phyloP scores from a whole-genome alignment of 768 basidiomycete species.

The Termitomyces sp. region DNA sequence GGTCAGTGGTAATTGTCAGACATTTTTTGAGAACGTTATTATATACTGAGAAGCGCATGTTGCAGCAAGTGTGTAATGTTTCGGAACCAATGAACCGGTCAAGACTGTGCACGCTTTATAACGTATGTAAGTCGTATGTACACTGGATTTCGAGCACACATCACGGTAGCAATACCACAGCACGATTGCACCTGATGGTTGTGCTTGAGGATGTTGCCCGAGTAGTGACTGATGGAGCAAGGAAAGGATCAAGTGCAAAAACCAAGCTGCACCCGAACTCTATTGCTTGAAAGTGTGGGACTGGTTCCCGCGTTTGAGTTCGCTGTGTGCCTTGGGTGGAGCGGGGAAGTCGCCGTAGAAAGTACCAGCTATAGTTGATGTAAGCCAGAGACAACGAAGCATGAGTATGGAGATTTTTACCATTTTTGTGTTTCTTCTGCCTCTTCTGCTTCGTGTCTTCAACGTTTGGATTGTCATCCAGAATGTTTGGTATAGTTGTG shows the following conservation, averaged over 20 bases:
- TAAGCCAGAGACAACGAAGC: not conserved
- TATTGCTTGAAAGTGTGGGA: slow-evolving; percentile 64
- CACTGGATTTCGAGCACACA: not conserved
- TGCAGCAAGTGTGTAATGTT: not conserved
- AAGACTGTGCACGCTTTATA: not conserved
- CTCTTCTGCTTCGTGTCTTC: slow-evolving; percentile 49
- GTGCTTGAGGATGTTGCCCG: not conserved
- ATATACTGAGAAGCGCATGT: slow-evolving; percentile 12
- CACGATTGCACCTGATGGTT: not conserved
- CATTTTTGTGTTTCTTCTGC: slow-evolving; percentile 42
- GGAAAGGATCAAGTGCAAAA: not conserved
- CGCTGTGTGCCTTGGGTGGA: slow-evolving; percentile 63
- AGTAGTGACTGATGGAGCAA: not conserved
- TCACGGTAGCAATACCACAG: not conserved
- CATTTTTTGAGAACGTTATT: not conserved
- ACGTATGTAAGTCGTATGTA: not conserved
- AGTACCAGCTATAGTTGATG: slow-evolving; percentile 33
- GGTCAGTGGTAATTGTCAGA: not conserved
- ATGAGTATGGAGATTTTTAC: slow-evolving; percentile 20
- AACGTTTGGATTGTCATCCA: slow-evolving; percentile 54
- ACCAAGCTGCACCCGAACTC: slow-evolving; percentile 2
- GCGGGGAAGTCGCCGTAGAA: slow-evolving; percentile 62
- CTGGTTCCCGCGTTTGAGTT: slow-evolving; percentile 68
- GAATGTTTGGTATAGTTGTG: slow-evolving; percentile 61
- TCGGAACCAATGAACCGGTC: slow-evolving; percentile 4